These are phyloP conservation scores for Daldinia caldariorum DNA, from an alignment of 495 filamentous ascomycete species.

Conservation along the genomic window DNA sequence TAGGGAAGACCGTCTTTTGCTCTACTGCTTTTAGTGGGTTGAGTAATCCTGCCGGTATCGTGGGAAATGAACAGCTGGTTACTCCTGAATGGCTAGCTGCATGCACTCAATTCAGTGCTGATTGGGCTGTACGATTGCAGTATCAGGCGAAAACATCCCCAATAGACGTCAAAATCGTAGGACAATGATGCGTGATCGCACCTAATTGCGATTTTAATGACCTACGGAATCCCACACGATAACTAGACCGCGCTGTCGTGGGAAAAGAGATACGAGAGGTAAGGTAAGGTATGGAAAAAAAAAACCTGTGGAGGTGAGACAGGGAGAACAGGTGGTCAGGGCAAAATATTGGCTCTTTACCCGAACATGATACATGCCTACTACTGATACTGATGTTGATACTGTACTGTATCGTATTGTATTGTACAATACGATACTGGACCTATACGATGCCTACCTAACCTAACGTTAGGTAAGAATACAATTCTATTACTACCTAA, in stretches of 20 bases:
- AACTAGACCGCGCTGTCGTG: constrained; percentile 31
- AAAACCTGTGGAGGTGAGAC: constrained; percentile 23
- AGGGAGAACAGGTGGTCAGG: constrained; percentile 20
- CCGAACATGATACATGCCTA: constrained; percentile 20
- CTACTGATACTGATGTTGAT: constrained; percentile 21
- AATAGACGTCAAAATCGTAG: constrained; percentile 44
- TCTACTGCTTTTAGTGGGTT: constrained; percentile 44
- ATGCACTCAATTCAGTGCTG: constrained; percentile 44
- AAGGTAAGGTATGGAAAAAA: constrained; percentile 19
- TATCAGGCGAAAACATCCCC: constrained; percentile 49
- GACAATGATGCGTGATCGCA: constrained; percentile 45
- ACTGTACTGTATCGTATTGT: constrained; percentile 5
- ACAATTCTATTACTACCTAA: constrained; percentile 2
- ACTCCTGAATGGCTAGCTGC: constrained; percentile 51
- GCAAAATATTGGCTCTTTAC: constrained; percentile 19
- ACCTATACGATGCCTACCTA: no score
- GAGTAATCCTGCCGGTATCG: constrained; percentile 46
- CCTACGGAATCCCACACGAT: constrained; percentile 22
- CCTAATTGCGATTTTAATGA: constrained; percentile 31
- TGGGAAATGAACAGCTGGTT: constrained; percentile 48
- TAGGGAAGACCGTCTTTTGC: constrained; percentile 41
- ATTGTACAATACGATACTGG: no score
- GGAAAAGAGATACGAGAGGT: constrained; percentile 28
- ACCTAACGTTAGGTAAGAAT: no score
- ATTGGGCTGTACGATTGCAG: constrained; percentile 46